phyloP scores from a whole-genome alignment of 768 basidiomycete species.

The Lactarius trivialis region DNA sequence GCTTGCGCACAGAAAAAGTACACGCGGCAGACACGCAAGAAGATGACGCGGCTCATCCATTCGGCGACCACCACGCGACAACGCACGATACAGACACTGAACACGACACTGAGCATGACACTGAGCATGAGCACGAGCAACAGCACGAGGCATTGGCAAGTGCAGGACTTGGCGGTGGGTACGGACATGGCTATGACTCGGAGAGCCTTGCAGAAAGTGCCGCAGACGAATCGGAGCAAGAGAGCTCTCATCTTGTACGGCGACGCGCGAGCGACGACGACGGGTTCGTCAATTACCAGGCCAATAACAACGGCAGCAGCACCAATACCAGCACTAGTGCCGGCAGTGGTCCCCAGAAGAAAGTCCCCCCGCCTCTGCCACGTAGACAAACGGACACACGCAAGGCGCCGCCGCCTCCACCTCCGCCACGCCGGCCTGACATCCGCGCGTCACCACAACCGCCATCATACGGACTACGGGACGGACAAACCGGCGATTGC shows the following conservation, averaged over 20 bases:
- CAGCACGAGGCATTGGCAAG: neutral
- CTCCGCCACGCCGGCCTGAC: conserved; percentile 28
- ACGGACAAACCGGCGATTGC: conserved; percentile 42
- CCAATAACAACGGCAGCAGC: neutral
- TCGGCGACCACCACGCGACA: conserved; percentile 40
- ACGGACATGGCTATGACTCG: conserved; percentile 32
- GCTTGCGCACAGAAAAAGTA: conserved; percentile 36
- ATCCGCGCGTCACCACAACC: conserved; percentile 11
- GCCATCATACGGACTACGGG: conserved; percentile 26
- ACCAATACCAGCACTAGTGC: conserved; percentile 12
- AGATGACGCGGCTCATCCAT: conserved; percentile 45
- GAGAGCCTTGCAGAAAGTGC: conserved; percentile 39
- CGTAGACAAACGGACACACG: conserved; percentile 26
- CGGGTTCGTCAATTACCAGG: conserved; percentile 6
- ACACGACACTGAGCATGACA: neutral
- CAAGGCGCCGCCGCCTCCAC: conserved; percentile 29
- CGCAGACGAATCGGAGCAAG: conserved; percentile 34
- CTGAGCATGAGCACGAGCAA: neutral
- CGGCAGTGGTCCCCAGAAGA: conserved; percentile 8
- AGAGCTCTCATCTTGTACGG: conserved; percentile 33
- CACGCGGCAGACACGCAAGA: conserved; percentile 24
- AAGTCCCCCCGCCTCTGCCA: conserved; percentile 19
- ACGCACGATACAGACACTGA: conserved; percentile 25
- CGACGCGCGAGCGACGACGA: conserved; percentile 23
- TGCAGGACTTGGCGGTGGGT: conserved; percentile 41